These are phyloP conservation scores for Candida patagonica DNA, from an alignment of 805 yeast species.

Conservation along the genomic window DNA sequence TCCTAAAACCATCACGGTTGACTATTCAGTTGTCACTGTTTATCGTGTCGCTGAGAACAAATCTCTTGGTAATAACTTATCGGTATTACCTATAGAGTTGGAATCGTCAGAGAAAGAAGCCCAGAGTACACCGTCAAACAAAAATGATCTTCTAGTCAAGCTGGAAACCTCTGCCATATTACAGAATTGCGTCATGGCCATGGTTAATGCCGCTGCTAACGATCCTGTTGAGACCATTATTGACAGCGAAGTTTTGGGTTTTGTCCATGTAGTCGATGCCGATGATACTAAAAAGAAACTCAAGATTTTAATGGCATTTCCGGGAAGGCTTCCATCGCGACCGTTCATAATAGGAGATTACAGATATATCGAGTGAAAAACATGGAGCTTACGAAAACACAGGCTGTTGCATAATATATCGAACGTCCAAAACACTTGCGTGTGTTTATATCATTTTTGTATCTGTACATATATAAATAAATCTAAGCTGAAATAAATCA, in stretches of 20 bases:
- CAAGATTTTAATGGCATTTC: slow-evolving; percentile 75
- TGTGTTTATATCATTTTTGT: not conserved
- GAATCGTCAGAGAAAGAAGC: slow-evolving; percentile 4
- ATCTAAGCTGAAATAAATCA: not conserved
- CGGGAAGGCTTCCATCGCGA: slow-evolving; percentile 72
- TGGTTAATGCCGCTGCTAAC: slow-evolving; percentile 39
- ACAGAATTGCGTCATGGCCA: slow-evolving; percentile 70
- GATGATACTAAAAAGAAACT: slow-evolving; percentile 67
- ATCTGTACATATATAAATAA: slow-evolving; percentile 5
- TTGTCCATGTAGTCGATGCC: slow-evolving; percentile 57
- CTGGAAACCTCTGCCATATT: slow-evolving; percentile 35
- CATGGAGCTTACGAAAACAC: not conserved
- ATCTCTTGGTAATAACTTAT: slow-evolving; percentile 14
- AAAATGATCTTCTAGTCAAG: slow-evolving; percentile 24
- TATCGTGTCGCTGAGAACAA: slow-evolving; percentile 44
- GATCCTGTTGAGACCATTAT: slow-evolving; percentile 40
- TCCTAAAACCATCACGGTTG: slow-evolving; percentile 78
- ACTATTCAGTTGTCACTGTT: slow-evolving; percentile 48
- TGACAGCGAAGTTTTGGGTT: slow-evolving; percentile 64
- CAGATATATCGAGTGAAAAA: slow-evolving; percentile 65
- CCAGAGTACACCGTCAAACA: not conserved
- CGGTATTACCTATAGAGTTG: slow-evolving; percentile 27
- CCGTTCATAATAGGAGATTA: slow-evolving; percentile 66
- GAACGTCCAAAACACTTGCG: slow-evolving; percentile 1
- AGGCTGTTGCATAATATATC: not conserved